Base-by-base conservation (phyloP, 2,329 filamentous ascomycete species). In the Aphanoascus verrucosus region DNA sequence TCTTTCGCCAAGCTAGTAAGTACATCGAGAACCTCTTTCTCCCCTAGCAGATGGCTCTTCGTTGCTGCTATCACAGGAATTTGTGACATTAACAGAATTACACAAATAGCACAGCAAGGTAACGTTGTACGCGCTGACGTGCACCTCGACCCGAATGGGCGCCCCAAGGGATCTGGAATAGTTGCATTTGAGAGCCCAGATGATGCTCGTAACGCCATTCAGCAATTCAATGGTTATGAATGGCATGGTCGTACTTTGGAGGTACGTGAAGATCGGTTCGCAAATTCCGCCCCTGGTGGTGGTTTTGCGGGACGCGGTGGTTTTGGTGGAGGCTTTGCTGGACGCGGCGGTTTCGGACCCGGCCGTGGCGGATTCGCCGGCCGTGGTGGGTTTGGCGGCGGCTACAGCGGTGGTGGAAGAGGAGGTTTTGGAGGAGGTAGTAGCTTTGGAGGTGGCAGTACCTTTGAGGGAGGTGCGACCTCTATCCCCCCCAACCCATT, bases 201-300 rank as follows among this genome's bases (percentile, higher is more conserved):
- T 55, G 93, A 98, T 71, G 91, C 93, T 41, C 88, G 89, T 60
- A 95, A 89, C 65, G 93, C 93, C 19, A 98, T 98, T 60, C 84
- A 89, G 65, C 90, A 96, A 62, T 98, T 97, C 77, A 96, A 97
- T 67, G 93, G 93, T 55, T 97, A 95, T 68, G 93, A 98, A 59
- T 98, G 93, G 93, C 91, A 97, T 69, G 93, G 93, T 9, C 86
- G 93, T 55, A 75, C 84, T 50, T 81, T 98, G 49, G 93, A 98
- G 69, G 93, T 98, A 58, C 89, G 93, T 58, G 91, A 97, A 71
- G 93, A 98, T 67, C 86, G 93, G 55, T 98, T 90, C 67, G 93
- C 93, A 56, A 48, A 74, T 38, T 38, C 52, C 53, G 72, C 72
- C 8, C 71, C 69, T 55, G 71, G 71, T 50, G 71, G 71, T 50